A percentile compares a stretch with the other conserved stretches of the same genome.
phyloP scores from a whole-genome alignment of 2,329 filamentous ascomycete species.

The Hymenoscyphus scutula region DNA sequence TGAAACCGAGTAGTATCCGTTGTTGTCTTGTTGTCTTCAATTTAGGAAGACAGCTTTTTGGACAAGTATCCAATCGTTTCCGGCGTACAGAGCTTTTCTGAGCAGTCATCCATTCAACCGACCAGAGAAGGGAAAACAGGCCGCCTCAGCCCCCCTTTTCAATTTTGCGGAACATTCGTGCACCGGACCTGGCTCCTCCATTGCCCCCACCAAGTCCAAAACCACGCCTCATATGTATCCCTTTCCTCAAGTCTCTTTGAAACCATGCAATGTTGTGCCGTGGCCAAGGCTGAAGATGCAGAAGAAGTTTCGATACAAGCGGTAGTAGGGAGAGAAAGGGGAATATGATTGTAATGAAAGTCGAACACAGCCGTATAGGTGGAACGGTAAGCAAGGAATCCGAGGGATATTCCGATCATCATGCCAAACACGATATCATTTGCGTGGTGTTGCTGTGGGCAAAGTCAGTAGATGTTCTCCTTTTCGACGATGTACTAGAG shows the following conservation, averaged over 20 bases:
- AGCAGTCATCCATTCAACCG: neutral
- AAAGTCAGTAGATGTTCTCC: conserved; percentile 1
- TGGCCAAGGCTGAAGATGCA: neutral
- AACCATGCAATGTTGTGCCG: neutral
- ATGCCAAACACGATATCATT: conserved; percentile 66
- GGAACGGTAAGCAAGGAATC: conserved; percentile 63
- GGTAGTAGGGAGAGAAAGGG: conserved; percentile 18
- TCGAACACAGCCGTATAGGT: conserved; percentile 65
- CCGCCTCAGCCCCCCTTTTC: neutral
- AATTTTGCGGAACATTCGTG: neutral
- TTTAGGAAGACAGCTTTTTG: neutral
- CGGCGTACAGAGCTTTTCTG: neutral
- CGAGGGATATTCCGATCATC: conserved; percentile 60
- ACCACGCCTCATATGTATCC: neutral
- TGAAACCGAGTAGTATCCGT: neutral
- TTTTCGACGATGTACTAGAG: neutral
- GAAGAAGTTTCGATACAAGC: neutral
- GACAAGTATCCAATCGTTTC: neutral
- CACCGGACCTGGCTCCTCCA: neutral
- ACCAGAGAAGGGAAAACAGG: neutral
- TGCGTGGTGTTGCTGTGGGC: conserved; percentile 63
- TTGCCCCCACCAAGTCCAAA: neutral
- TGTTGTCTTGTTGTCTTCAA: neutral
- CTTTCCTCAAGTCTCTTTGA: neutral
- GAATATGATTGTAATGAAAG: conserved; percentile 53